Percentiles rank a stretch among this genome's conserved stretches.
Evolutionary conservation across 805 yeast species (phyloP).

Genomic region (Candida boleticola): DNA sequence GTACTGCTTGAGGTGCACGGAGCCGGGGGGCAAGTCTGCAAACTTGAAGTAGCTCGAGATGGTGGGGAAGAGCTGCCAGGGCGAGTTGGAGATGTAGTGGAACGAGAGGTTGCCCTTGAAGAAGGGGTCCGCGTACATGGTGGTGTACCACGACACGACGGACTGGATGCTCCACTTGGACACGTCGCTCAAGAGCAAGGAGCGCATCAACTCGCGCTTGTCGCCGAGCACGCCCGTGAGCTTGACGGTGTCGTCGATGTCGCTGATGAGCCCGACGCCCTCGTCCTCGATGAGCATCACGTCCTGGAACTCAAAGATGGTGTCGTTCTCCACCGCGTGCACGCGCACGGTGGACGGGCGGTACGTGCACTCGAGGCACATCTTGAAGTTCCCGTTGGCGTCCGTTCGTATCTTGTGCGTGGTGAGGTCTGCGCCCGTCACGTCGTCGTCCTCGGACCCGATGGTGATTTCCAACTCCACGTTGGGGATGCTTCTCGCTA

Average conservation of each 20-base stretch:
- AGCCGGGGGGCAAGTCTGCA: conserved; percentile 69
- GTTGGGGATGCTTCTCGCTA: conserved; percentile 63
- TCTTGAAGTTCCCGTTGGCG: conserved; percentile 62
- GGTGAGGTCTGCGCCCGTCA: conserved; percentile 17
- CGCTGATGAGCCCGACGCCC: conserved; percentile 79
- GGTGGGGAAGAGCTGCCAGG: conserved; percentile 78
- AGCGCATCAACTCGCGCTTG: conserved; percentile 76
- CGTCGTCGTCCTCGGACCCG: conserved; percentile 45
- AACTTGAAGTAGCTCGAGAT: conserved; percentile 54
- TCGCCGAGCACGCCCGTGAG: conserved; percentile 88
- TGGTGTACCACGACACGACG: conserved; percentile 68
- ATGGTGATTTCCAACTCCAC: conserved; percentile 54
- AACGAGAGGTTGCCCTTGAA: conserved; percentile 47
- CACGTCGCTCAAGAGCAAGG: conserved; percentile 67
- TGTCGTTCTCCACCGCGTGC: conserved; percentile 44
- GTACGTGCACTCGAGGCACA: conserved; percentile 53
- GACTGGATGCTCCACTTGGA: conserved; percentile 71
- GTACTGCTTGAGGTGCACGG: conserved; percentile 85
- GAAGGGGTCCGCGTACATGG: conserved; percentile 27
- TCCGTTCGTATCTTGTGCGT: conserved; percentile 50
- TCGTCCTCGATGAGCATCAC: conserved; percentile 37
- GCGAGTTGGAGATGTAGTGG: conserved; percentile 94
- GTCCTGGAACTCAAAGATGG: conserved; percentile 46
- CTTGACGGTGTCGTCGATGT: conserved; percentile 92
- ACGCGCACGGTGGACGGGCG: conserved; percentile 60